Base-by-base conservation (phyloP, 768 basidiomycete species). In the Boletellus ananas region DNA sequence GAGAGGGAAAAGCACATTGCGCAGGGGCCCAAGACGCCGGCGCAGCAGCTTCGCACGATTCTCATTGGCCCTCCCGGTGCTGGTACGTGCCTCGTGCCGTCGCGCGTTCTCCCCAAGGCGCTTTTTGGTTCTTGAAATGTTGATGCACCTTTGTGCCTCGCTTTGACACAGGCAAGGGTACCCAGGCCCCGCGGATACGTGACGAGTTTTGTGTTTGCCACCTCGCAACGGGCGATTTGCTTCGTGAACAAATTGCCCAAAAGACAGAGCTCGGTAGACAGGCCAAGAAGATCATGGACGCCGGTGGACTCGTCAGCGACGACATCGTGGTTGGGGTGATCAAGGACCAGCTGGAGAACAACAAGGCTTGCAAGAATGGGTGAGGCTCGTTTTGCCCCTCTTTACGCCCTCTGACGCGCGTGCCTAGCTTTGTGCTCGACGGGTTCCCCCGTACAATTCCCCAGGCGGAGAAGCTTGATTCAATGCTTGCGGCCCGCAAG, bases 251-350 rank as follows among this genome's bases (percentile, higher is more conserved):
- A 70, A 93, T 99, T 53, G 64, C 83, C 33, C 70, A 84, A 66
- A 87, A 94, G 74, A 96, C 96, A 4, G 73, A 80, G 37, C 81
- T 99, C 36, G 96, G 96, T 54, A 72, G 87, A 40, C 80, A 89
- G 61, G 96, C 96, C 17, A 98, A 99, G 80, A 94, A 93, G 71
- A 85, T 98, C 67, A 96, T 99, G 89, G 95, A 98, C 67, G 79
- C 82, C 20, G 96, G 96, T 34, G 90, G 87, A n/a, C 83, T 99
- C 49, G 94, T 99, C 47, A 78, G 84, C 38, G 96, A 99, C 66
- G 94, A 98, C 50, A 94, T 98, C 63, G 87, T 99, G 84, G 93
- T 99, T 33, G 85, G 84, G 46, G 98, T 99, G 84, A 98, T 99
- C 73, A 88, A 89, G 73, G 81, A 91, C 66, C 92, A 99, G 75